Percentiles rank a stretch among this genome's conserved stretches.
Evolutionary conservation across 805 yeast species (phyloP).

Genomic region (Suhomyces faveliae): DNA sequence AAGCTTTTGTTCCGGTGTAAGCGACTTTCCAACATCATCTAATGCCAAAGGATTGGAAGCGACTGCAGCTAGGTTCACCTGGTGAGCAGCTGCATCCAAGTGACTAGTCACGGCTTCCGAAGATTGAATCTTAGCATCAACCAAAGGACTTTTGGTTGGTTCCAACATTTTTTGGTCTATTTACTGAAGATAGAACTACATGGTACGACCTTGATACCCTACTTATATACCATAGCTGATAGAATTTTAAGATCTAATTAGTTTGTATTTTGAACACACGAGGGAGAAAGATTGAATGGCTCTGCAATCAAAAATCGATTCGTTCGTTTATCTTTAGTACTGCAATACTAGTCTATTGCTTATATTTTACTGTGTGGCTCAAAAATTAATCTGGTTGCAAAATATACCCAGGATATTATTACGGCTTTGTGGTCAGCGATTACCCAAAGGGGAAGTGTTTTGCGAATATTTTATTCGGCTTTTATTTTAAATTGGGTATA

Average conservation of each 20-base stretch:
- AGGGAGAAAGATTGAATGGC: background rate
- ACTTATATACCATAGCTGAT: background rate
- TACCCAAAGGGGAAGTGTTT: background rate
- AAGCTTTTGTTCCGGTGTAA: slow-evolving; percentile 26
- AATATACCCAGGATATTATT: background rate
- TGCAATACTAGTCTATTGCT: no score
- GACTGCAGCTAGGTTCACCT: slow-evolving; percentile 13
- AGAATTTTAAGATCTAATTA: no score
- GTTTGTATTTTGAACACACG: no score
- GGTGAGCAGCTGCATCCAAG: slow-evolving; percentile 13
- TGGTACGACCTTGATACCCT: background rate
- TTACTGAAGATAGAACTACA: background rate
- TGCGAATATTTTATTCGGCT: background rate
- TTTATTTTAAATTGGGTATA: background rate
- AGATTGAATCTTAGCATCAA: background rate
- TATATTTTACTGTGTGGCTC: background rate
- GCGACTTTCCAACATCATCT: slow-evolving; percentile 22
- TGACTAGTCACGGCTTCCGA: background rate
- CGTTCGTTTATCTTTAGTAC: no score
- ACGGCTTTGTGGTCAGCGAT: background rate
- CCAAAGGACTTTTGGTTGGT: background rate
- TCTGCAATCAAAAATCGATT: no score
- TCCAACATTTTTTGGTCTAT: background rate
- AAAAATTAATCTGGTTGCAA: background rate
- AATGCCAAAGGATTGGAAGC: slow-evolving; percentile 24